phyloP scores from a whole-genome alignment of 2,329 filamentous ascomycete genomes.

The Ophiostoma quercus region DNA sequence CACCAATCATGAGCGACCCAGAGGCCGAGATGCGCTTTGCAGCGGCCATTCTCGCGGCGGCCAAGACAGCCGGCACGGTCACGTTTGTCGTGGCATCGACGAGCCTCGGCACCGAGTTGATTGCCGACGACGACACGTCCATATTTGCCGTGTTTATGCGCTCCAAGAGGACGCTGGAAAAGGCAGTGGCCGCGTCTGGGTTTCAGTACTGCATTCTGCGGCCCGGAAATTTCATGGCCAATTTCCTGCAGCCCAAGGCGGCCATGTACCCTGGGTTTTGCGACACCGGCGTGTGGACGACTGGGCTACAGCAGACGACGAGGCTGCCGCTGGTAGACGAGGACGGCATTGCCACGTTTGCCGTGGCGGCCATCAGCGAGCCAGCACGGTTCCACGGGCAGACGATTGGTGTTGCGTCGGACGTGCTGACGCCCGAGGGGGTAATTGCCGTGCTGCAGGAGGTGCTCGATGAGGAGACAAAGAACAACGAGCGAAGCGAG shows the following conservation, averaged over 20 bases:
- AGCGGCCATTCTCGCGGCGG: background rate
- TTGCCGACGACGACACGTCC: background rate
- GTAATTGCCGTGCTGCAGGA: background rate
- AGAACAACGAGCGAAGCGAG: background rate
- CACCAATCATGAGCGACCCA: background rate
- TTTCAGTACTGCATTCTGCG: slow-evolving; percentile 44
- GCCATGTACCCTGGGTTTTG: slow-evolving; percentile 39
- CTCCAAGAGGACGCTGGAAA: background rate
- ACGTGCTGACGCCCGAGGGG: slow-evolving; percentile 16
- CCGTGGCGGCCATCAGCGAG: slow-evolving; percentile 37
- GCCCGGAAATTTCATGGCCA: slow-evolving; percentile 48
- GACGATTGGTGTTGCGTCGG: slow-evolving; percentile 10
- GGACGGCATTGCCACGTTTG: slow-evolving; percentile 39
- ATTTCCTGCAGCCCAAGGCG: slow-evolving; percentile 42
- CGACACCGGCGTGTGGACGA: slow-evolving; percentile 37
- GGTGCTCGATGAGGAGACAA: background rate
- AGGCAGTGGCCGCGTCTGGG: slow-evolving; percentile 27
- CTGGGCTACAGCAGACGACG: slow-evolving; percentile 41
- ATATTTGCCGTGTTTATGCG: background rate
- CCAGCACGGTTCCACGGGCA: background rate
- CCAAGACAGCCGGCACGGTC: background rate
- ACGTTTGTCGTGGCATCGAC: background rate
- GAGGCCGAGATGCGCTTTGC: background rate
- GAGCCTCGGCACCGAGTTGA: background rate
- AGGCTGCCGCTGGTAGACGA: background rate